Evolutionary conservation across 768 basidiomycete genomes (phyloP).

Genomic region (Leccinum olivaceopallidum): DNA sequence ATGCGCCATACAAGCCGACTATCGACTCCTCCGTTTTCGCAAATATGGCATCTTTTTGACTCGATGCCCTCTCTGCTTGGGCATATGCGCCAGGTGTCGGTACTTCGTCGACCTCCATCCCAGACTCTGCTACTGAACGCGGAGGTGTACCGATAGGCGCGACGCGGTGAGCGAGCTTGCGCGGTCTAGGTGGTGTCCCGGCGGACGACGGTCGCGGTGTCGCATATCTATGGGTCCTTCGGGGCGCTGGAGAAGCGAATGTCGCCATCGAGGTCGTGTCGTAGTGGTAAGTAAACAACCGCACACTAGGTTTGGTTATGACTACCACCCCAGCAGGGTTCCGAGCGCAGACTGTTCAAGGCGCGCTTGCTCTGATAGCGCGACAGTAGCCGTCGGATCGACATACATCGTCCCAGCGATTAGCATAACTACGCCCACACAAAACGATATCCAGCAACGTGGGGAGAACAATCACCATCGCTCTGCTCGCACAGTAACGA

Average conservation of each 20-base stretch:
- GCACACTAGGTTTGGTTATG: background rate
- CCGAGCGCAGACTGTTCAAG: no score
- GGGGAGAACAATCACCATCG: no score
- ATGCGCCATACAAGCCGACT: conserved; percentile 64
- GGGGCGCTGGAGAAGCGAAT: conserved; percentile 62
- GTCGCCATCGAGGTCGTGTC: conserved; percentile 37
- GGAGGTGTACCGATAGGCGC: conserved; percentile 23
- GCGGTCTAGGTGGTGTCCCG: conserved; percentile 28
- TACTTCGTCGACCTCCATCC: conserved; percentile 70
- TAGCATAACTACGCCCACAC: no score
- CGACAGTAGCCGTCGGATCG: no score
- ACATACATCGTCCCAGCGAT: no score
- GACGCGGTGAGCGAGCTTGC: conserved; percentile 27
- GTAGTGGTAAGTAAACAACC: conserved; percentile 11
- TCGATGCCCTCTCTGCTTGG: conserved; percentile 37
- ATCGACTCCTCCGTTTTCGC: conserved; percentile 73
- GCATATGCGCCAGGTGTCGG: conserved; percentile 40
- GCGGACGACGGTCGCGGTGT: conserved; percentile 28
- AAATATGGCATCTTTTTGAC: conserved; percentile 45
- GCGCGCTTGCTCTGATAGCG: no score
- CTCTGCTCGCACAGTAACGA: no score
- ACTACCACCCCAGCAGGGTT: no score
- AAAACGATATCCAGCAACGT: no score
- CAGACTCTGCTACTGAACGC: conserved; percentile 42
- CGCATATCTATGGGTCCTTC: conserved; percentile 43